Percentiles rank a stretch among this genome's conserved stretches.
Evolutionary conservation across 1,284 basidiomycete genomes (phyloP).

Genomic region (Dichomitus squalens): DNA sequence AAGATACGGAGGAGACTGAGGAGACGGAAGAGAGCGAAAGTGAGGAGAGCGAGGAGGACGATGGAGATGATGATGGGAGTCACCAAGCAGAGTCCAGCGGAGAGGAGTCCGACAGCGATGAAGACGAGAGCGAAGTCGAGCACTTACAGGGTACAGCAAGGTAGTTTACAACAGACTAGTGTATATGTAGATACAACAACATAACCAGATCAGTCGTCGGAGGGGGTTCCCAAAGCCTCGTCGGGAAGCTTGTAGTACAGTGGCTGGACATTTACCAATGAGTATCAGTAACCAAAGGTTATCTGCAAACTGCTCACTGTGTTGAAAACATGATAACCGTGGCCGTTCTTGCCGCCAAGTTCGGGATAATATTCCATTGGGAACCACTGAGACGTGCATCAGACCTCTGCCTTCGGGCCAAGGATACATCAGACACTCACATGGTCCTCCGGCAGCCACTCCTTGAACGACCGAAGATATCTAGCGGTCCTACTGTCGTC

Average conservation of each 20-base stretch:
- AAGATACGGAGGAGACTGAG: conserved; percentile 34
- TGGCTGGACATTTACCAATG: conserved; percentile 44
- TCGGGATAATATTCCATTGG: conserved; percentile 69
- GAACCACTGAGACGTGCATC: conserved; percentile 60
- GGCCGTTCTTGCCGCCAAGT: conserved; percentile 63
- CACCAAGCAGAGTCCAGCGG: conserved; percentile 27
- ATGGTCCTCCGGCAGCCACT: conserved; percentile 63
- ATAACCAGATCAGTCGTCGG: conserved; percentile 29
- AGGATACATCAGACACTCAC: conserved; percentile 40
- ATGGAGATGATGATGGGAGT: conserved; percentile 44
- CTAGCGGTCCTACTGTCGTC: conserved; percentile 66
- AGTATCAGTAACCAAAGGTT: not conserved
- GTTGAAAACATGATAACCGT: conserved; percentile 76
- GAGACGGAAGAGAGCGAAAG: conserved; percentile 33
- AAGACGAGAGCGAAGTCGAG: conserved; percentile 32
- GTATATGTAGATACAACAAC: conserved; percentile 3
- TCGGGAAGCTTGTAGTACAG: conserved; percentile 68
- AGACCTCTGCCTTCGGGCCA: not conserved
- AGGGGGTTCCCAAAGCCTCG: conserved; percentile 39
- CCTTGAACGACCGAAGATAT: conserved; percentile 70
- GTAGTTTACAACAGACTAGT: conserved; percentile 22
- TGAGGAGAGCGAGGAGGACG: conserved; percentile 31
- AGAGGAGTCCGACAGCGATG: conserved; percentile 27
- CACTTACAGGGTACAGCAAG: conserved; percentile 22
- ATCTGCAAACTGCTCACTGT: conserved; percentile 47